Evolutionary conservation across 139 green algal species (phyloP).

Genomic region (Zygnema circumcarinatum): DNA sequence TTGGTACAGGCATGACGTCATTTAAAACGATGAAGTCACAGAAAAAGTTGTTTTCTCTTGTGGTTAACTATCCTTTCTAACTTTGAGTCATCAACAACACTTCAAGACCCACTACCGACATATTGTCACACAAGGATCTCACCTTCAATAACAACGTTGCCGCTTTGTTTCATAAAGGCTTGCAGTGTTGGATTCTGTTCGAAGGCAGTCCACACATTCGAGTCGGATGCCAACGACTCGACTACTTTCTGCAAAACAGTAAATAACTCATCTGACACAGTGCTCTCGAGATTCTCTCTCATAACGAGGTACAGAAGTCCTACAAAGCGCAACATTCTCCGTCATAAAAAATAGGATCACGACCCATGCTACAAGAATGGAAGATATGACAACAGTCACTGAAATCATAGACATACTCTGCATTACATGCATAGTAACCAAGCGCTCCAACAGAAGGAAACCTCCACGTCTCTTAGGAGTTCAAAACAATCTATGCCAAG

Average conservation of each 20-base stretch:
- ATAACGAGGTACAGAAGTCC: too few species aligned
- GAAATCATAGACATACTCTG: too few species aligned
- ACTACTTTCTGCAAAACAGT: background rate
- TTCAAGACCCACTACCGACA: background rate
- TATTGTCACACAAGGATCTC: background rate
- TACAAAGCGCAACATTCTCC: too few species aligned
- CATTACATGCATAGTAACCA: too few species aligned
- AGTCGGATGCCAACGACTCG: background rate
- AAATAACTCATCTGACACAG: too few species aligned
- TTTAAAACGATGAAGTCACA: background rate
- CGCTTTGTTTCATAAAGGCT: background rate
- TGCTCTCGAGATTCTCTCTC: too few species aligned
- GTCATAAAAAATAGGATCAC: too few species aligned
- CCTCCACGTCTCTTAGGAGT: too few species aligned
- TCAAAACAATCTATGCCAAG: too few species aligned
- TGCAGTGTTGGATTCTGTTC: background rate
- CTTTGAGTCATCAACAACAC: background rate
- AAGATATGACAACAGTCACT: too few species aligned
- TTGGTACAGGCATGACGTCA: background rate
- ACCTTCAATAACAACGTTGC: background rate
- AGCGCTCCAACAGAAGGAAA: too few species aligned
- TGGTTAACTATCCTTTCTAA: background rate
- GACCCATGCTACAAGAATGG: too few species aligned
- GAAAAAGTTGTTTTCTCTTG: background rate
- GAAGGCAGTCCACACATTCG: background rate